These are phyloP conservation scores for Trichoderma asperelloides DNA, from an alignment of 495 filamentous ascomycete genomes.

Conservation along the genomic window DNA sequence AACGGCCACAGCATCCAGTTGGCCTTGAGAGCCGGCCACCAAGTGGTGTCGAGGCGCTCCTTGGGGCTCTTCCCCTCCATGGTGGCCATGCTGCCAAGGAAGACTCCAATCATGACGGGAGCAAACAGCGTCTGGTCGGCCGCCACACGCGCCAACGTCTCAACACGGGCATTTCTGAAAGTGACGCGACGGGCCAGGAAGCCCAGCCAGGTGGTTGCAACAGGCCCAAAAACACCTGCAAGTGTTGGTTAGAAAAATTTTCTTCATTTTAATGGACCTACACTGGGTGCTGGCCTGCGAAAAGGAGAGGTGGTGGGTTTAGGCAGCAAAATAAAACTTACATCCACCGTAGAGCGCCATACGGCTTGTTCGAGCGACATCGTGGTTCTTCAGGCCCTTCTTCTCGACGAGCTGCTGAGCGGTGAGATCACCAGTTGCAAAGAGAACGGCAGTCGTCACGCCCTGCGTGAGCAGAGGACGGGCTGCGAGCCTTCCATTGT, in stretches of 20 bases:
- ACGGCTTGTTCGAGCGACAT: constrained; percentile 68
- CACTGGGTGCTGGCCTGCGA: neutral
- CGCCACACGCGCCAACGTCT: constrained; percentile 73
- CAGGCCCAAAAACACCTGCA: constrained; percentile 81
- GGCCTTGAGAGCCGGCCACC: constrained; percentile 58
- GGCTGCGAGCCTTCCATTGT: constrained; percentile 71
- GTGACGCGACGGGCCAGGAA: constrained; percentile 59
- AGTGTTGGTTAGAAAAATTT: constrained; percentile 5
- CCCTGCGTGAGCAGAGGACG: constrained; percentile 82
- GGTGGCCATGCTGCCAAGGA: constrained; percentile 77
- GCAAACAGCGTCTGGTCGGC: constrained; percentile 84
- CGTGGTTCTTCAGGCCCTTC: constrained; percentile 68
- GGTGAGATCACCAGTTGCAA: constrained; percentile 81
- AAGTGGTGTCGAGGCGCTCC: constrained; percentile 64
- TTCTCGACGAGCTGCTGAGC: constrained; percentile 93
- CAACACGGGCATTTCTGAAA: constrained; percentile 53
- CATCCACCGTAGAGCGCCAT: constrained; percentile 92
- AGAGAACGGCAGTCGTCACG: constrained; percentile 78
- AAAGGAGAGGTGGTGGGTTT: neutral
- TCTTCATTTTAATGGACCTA: neutral
- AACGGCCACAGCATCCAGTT: constrained; percentile 93
- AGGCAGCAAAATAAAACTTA: constrained; percentile 28
- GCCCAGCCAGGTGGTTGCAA: constrained; percentile 80
- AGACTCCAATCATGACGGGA: constrained; percentile 67
- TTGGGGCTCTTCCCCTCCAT: constrained; percentile 68